Evolutionary conservation across 768 basidiomycete genomes (phyloP), one percentile per base, ranked within the genome.

Genomic region (Cyathus striatus): DNA sequence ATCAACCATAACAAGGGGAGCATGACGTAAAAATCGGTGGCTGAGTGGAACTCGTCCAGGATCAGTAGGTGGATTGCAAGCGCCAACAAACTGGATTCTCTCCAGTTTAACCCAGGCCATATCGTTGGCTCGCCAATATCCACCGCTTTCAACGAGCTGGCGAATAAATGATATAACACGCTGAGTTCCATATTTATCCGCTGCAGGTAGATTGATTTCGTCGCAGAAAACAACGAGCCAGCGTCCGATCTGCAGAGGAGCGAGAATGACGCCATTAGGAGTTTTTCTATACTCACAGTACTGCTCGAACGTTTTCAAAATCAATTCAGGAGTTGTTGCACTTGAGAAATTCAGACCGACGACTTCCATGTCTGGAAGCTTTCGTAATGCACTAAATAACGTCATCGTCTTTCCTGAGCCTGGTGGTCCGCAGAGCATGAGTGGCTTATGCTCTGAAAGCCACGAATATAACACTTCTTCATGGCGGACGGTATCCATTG

Each of bases 151-250:
- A 32, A 99, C 91, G 23, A 99, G 79, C 61, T 98, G 96, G 42
- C 96, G 86, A 48, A 99, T 77, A 75, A 98, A 99, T 2, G 95
- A 97, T 57, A 99, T 98, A 56, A 99, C 96, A 20, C 91, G 80
- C 60, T 99, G 96, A 4, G 96, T 99, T 3, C 96, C 96, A 56
- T 99, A 99, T 65, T 93, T 95, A 72, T 99, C 96, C 6, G 83
- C 76, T 13, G 96, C 92, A 2, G 96, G 96, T 3, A 99, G 69
- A 58, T 99, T 99, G 73, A 99, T 98, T 64, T 99, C 96, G 60
- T 99, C 96, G 61, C 96, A 99, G 70, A 99, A 99, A n/a, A 99
- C 86, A 24, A 99, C 94, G 38, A 99, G 76, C 96, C 96, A 99
- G 36, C 93, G 84, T 21, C 95, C 95, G 48, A 97, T 92, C 56